Evolutionary conservation across 106 monocot species (phyloP).

Genomic region (Chionographis japonica): DNA sequence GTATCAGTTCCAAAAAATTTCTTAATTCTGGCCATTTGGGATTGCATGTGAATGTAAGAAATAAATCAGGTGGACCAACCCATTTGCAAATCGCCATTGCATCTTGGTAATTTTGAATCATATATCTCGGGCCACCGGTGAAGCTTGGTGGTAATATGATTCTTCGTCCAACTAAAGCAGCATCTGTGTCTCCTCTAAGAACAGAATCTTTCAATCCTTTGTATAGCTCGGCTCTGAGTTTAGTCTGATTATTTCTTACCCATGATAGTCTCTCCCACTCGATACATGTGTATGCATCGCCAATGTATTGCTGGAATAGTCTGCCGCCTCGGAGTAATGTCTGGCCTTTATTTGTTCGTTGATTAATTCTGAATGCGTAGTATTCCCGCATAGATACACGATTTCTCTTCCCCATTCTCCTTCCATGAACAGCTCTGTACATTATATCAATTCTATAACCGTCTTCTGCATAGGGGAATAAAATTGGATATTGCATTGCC

Average conservation of each 20-base stretch:
- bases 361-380: conserved; percentile 11
- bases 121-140: conserved; percentile 13
- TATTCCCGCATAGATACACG: conserved; percentile 12
- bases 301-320: conserved; percentile 19
- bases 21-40: conserved; percentile 21
- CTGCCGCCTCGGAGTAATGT: neutral
- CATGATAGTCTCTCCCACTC: conserved; percentile 4
- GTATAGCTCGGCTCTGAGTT: conserved; percentile 13
- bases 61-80: conserved; percentile 14
- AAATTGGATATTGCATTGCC: conserved; percentile 17
- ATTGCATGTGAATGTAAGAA: conserved; percentile 24
- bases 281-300: conserved; percentile 18
- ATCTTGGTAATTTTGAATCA: conserved; percentile 30
- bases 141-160: conserved; percentile 17
- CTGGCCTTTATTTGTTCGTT: neutral
- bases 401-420: neutral
- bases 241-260: conserved; percentile 6
- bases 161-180: neutral
- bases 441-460: conserved; percentile 3
- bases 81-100: conserved; percentile 20
- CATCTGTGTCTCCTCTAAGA: neutral
- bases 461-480: conserved; percentile 29
- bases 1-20: neutral
- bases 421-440: neutral
- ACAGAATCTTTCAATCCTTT: conserved; percentile 1